Evolutionary conservation across 2,329 filamentous ascomycete genomes (phyloP).

Genomic region (Geosmithia morbida): DNA sequence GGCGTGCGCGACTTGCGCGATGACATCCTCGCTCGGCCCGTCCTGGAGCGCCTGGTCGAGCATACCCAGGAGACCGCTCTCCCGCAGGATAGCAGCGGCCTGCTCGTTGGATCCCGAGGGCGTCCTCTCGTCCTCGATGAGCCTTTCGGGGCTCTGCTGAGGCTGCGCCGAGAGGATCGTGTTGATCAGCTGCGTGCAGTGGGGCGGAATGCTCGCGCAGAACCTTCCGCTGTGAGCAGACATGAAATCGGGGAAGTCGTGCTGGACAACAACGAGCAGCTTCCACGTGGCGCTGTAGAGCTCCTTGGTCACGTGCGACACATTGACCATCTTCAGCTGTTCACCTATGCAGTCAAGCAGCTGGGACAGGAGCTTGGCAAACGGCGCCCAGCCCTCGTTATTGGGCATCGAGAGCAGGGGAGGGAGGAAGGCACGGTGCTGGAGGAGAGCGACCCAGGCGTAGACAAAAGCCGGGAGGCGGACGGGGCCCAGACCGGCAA

Average conservation of each 20-base stretch:
- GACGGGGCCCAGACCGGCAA: slow-evolving; percentile 61
- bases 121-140: slow-evolving; percentile 51
- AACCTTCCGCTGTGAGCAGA: slow-evolving; percentile 75
- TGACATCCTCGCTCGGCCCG: slow-evolving; percentile 54
- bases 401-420: slow-evolving; percentile 55
- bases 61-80: slow-evolving; percentile 41
- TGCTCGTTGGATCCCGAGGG: slow-evolving; percentile 24
- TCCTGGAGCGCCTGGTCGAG: slow-evolving; percentile 42
- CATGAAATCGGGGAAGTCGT: slow-evolving; percentile 90
- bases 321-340: slow-evolving; percentile 59
- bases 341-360: slow-evolving; percentile 64
- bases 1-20: slow-evolving; percentile 63
- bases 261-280: slow-evolving; percentile 71
- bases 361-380: slow-evolving; percentile 58
- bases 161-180: slow-evolving; percentile 74
- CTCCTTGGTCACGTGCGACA: slow-evolving; percentile 59
- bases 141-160: slow-evolving; percentile 58
- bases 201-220: slow-evolving; percentile 65
- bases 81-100: slow-evolving; percentile 36
- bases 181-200: slow-evolving; percentile 80
- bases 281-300: slow-evolving; percentile 76
- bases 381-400: slow-evolving; percentile 60
- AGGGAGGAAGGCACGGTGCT: slow-evolving; percentile 76
- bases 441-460: slow-evolving; percentile 68
- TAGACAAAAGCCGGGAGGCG: slow-evolving; percentile 75